Conservation (phyloP, 176 grass and related monocot species). For the Triticum dicoccoides region DNA sequence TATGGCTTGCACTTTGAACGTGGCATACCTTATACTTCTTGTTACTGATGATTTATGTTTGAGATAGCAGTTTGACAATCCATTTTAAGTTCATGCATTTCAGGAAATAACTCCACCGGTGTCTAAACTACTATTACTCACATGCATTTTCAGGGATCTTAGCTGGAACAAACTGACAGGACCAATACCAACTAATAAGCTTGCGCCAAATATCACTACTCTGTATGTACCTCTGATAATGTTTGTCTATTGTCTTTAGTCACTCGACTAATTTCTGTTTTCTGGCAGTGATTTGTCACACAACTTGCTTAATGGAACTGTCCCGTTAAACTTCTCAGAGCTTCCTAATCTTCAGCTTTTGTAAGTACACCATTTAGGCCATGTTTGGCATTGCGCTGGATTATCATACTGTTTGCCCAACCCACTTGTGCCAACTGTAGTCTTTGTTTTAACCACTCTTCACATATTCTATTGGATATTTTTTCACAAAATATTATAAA, state of each 20-base stretch:
- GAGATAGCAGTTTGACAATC: neutral
- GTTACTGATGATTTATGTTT: neutral
- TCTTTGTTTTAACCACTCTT: neutral
- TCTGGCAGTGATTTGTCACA: slow-evolving; percentile 77
- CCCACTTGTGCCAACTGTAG: neutral
- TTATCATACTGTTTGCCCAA: neutral
- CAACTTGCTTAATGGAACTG: slow-evolving; percentile 71
- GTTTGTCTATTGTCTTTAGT: slow-evolving; percentile 17
- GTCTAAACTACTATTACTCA: slow-evolving; percentile 10
- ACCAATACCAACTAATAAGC: slow-evolving; percentile 72
- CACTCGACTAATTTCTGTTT: slow-evolving; percentile 33
- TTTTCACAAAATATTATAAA: neutral
- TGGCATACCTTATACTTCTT: neutral
- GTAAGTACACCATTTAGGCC: slow-evolving; percentile 48
- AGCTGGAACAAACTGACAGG: slow-evolving; percentile 83
- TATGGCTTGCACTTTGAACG: neutral
- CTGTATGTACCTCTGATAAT: slow-evolving; percentile 54
- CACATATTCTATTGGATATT: neutral
- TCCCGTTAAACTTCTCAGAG: slow-evolving; percentile 67
- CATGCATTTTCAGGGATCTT: slow-evolving; percentile 80
- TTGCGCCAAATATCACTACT: slow-evolving; percentile 81
- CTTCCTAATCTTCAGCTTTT: slow-evolving; percentile 72
- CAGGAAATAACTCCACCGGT: slow-evolving; percentile 6
- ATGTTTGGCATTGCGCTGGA: neutral
- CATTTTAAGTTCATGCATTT: slow-evolving; percentile 14